A percentile compares a stretch with the other conserved stretches of the same genome.
phyloP scores from a whole-genome alignment of 73 alveolate species.

The Symbiodinium pilosum region DNA sequence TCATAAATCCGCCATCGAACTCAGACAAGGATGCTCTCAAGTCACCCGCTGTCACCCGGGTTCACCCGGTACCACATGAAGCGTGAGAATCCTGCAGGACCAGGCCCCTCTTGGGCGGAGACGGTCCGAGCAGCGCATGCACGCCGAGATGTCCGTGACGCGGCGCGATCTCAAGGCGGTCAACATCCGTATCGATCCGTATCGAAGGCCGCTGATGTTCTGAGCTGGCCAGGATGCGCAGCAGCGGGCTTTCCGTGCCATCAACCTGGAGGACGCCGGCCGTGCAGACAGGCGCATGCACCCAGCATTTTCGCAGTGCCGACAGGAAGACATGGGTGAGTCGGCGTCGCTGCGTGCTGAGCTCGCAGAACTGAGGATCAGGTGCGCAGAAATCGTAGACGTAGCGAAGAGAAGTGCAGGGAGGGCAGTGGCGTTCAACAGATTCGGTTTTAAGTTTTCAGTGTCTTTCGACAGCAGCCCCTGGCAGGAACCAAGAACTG shows the following conservation, averaged over 20 bases:
- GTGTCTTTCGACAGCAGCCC: not conserved
- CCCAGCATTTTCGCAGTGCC: not conserved
- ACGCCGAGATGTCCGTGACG: not conserved
- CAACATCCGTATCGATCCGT: not conserved
- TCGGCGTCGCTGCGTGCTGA: slow-evolving; percentile 62
- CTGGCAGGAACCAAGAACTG: slow-evolving; percentile 45
- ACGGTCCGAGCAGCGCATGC: slow-evolving; percentile 24
- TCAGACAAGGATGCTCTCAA: not conserved
- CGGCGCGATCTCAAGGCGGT: not conserved
- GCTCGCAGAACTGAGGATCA: slow-evolving; percentile 32
- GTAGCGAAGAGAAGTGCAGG: no score
- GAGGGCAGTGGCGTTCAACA: no score
- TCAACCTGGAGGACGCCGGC: slow-evolving; percentile 18
- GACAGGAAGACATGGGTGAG: slow-evolving; percentile 51
- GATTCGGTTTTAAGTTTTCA: not conserved
- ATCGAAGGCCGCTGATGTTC: no score
- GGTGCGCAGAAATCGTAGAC: no score
- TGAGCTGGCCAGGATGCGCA: slow-evolving; percentile 54
- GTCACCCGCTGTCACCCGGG: no score
- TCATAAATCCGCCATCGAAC: not conserved
- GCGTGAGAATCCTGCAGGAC: not conserved
- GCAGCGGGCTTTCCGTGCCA: slow-evolving; percentile 74
- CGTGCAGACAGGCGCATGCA: no score
- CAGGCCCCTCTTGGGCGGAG: not conserved
- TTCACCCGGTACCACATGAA: no score